Conservation (phyloP, 2,329 filamentous ascomycete species). For the Aspergillus sp. region DNA sequence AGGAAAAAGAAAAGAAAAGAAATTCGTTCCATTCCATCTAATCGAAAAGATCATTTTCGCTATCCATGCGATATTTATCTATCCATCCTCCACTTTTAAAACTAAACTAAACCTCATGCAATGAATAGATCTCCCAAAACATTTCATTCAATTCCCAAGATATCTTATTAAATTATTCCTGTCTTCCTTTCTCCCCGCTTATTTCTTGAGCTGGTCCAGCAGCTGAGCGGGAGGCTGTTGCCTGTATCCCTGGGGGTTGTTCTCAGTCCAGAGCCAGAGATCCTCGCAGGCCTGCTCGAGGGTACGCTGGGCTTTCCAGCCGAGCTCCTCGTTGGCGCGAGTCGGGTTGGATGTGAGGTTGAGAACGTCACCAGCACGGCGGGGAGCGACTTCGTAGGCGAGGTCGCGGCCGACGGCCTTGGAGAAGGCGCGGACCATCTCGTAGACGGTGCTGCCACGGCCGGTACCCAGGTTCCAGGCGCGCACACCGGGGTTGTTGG, state of each 20-base stretch:
- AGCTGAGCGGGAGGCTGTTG: conserved; percentile 86
- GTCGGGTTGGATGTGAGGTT: conserved; percentile 90
- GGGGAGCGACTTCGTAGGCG: conserved; percentile 78
- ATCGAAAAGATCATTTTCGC: conserved; percentile 10
- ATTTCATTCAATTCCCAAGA: not conserved
- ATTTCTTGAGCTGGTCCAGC: conserved; percentile 55
- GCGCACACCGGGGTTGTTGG: conserved; percentile 72
- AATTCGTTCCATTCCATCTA: conserved; percentile 38
- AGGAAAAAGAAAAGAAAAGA: conserved; percentile 25
- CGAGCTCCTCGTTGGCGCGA: conserved; percentile 82
- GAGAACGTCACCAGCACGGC: conserved; percentile 85
- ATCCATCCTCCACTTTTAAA: not conserved
- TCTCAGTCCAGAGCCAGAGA: conserved; percentile 94
- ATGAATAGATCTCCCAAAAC: not conserved
- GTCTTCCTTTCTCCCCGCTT: conserved; percentile 9
- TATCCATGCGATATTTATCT: conserved; percentile 4
- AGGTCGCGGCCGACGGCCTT: conserved; percentile 81
- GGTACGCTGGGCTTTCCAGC: conserved; percentile 87
- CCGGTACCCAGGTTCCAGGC: conserved; percentile 97
- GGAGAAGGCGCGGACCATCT: conserved; percentile 96
- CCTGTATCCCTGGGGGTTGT: conserved; percentile 93
- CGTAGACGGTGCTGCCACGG: conserved; percentile 90
- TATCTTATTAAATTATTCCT: not conserved
- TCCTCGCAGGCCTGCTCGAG: conserved; percentile 93
- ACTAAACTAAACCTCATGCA: conserved; percentile 3